phyloP scores from a whole-genome alignment of 1,284 basidiomycete genomes.

The Cryptococcus sp. region DNA sequence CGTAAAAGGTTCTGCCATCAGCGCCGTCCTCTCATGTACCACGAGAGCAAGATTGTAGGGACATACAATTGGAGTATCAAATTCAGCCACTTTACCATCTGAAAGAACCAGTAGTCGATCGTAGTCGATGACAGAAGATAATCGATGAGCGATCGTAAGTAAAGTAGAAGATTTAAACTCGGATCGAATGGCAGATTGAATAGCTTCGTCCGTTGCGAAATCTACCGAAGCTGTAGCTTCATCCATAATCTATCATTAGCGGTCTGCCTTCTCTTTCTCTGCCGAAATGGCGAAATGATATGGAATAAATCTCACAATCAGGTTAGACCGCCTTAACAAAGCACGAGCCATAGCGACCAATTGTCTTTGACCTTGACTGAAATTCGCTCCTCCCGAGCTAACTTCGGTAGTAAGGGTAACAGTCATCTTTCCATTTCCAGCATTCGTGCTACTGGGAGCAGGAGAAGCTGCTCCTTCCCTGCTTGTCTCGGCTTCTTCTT shows the following conservation, averaged over 20 bases:
- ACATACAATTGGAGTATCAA: constrained; percentile 66
- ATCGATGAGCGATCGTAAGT: constrained; percentile 76
- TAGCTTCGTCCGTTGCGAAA: constrained; percentile 62
- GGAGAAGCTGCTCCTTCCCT: constrained; percentile 1
- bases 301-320: constrained; percentile 52
- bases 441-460: constrained; percentile 3
- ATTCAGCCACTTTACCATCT: constrained; percentile 71
- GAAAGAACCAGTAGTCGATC: constrained; percentile 76
- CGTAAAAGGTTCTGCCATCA: constrained; percentile 57
- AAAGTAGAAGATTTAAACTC: constrained; percentile 72
- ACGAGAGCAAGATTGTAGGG: background rate
- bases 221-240: constrained; percentile 79
- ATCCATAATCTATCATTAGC: constrained; percentile 58
- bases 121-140: constrained; percentile 66
- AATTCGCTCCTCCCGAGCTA: constrained; percentile 73
- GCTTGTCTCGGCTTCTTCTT: constrained; percentile 10
- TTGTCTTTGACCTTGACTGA: constrained; percentile 79
- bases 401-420: constrained; percentile 68
- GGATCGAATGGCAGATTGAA: constrained; percentile 73
- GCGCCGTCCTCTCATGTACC: background rate
- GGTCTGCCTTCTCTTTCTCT: background rate
- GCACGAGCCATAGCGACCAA: constrained; percentile 67
- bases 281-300: background rate
- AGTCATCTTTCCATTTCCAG: constrained; percentile 52
- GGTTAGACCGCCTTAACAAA: constrained; percentile 65